A percentile compares a stretch with the other conserved stretches of the same genome.
phyloP scores from a whole-genome alignment of 108 stramenopile genomes.

The Schizochytrium sp. region DNA sequence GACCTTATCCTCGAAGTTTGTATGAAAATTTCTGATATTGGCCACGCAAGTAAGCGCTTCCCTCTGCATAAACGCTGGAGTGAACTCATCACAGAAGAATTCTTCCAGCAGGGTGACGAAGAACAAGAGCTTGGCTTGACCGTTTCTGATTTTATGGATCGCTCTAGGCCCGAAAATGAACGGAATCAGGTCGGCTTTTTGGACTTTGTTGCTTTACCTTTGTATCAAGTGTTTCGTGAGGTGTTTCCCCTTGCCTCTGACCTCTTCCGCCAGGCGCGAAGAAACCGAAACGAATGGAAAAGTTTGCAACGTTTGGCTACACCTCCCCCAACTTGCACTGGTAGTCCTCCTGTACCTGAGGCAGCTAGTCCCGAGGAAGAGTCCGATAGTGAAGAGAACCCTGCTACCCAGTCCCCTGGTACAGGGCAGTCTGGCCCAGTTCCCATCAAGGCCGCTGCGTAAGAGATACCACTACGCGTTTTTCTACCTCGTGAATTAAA shows the following conservation, averaged over 20 bases:
- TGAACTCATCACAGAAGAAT: conserved; percentile 64
- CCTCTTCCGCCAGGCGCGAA: conserved; percentile 20
- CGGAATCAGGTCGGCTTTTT: conserved; percentile 73
- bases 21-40: conserved; percentile 67
- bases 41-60: conserved; percentile 20
- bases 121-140: conserved; percentile 62
- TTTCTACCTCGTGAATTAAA: no score
- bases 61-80: conserved; percentile 62
- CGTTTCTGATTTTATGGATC: conserved; percentile 67
- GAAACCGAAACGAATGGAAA: conserved; percentile 55
- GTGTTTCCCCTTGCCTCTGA: conserved; percentile 13
- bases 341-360: neutral
- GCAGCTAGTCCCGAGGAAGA: neutral
- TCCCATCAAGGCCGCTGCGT: neutral
- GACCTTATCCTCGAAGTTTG: conserved; percentile 63
- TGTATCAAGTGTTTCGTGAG: conserved; percentile 65
- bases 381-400: conserved; percentile 1
- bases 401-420: neutral
- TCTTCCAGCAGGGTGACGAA: conserved; percentile 65
- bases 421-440: neutral
- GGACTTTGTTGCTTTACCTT: conserved; percentile 70
- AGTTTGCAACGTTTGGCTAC: neutral
- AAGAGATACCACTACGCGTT: no score
- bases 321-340: no score
- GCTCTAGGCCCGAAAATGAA: conserved; percentile 62